Evolutionary conservation across 2,329 filamentous ascomycete species (phyloP).

Genomic region (Beauveria rudraprayagi): DNA sequence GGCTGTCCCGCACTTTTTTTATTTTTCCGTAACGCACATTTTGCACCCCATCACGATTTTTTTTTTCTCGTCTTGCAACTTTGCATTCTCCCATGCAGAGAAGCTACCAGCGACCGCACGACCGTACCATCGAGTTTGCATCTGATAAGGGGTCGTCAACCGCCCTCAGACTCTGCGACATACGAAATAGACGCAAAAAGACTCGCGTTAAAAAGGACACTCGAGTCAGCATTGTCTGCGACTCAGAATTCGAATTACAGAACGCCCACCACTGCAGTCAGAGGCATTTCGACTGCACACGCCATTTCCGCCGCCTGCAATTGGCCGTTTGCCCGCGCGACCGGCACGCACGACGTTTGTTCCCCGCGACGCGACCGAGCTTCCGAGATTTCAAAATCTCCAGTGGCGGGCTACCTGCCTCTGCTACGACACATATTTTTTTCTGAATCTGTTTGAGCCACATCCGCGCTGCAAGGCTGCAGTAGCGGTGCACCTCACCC

Average conservation of each 20-base stretch:
- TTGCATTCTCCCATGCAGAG: neutral
- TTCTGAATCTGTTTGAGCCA: neutral
- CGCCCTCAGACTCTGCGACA: neutral
- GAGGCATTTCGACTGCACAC: neutral
- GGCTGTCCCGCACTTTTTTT: slow-evolving; percentile 10
- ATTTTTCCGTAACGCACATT: slow-evolving; percentile 4
- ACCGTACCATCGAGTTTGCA: neutral
- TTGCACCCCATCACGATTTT: neutral
- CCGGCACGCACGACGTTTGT: neutral
- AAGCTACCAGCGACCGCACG: neutral
- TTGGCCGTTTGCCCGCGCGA: slow-evolving; percentile 2
- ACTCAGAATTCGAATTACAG: neutral
- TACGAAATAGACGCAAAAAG: neutral
- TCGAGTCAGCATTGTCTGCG: neutral
- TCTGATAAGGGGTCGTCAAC: slow-evolving; percentile 1
- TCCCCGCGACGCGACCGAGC: neutral
- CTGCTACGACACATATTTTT: neutral
- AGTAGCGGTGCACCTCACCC: neutral
- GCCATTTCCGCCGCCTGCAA: neutral
- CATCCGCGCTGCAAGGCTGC: slow-evolving; percentile 2
- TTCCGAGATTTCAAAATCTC: neutral
- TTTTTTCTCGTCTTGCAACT: neutral
- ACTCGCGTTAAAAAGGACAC: neutral
- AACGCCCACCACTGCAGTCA: neutral
- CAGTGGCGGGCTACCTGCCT: neutral